Conservation (phyloP, 805 yeast genomes). For the Candida qinlingensis region DNA sequence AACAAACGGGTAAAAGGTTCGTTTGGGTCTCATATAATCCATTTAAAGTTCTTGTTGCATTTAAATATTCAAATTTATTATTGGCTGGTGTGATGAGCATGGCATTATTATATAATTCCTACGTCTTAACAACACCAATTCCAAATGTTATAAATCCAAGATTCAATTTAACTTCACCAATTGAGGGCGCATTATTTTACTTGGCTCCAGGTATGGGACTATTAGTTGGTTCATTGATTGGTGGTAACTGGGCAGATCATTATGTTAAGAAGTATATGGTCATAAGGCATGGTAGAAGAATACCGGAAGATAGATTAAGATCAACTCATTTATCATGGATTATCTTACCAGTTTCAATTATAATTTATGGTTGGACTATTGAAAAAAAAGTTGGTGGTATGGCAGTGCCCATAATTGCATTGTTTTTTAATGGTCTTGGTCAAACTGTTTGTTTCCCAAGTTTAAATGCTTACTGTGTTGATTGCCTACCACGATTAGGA, state of each 20-base stretch:
- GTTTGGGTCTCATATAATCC: slow-evolving; percentile 34
- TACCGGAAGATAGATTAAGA: slow-evolving; percentile 48
- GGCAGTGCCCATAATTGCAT: slow-evolving; percentile 44
- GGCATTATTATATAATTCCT: slow-evolving; percentile 44
- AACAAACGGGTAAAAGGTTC: background rate
- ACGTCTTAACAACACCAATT: slow-evolving; percentile 46
- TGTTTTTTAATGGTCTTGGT: slow-evolving; percentile 43
- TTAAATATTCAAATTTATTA: slow-evolving; percentile 36
- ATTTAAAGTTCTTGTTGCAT: slow-evolving; percentile 35
- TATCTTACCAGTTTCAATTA: slow-evolving; percentile 37
- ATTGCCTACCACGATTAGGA: slow-evolving; percentile 45
- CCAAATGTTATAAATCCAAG: slow-evolving; percentile 50
- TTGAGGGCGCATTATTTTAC: slow-evolving; percentile 47
- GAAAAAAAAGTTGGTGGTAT: slow-evolving; percentile 46
- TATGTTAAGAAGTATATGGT: slow-evolving; percentile 38
- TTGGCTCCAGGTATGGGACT: slow-evolving; percentile 52
- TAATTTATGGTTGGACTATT: slow-evolving; percentile 52
- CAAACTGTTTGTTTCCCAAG: slow-evolving; percentile 49
- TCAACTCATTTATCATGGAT: slow-evolving; percentile 35
- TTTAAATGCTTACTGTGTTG: slow-evolving; percentile 53
- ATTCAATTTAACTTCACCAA: slow-evolving; percentile 42
- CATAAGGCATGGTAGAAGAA: slow-evolving; percentile 32
- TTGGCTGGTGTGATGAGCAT: slow-evolving; percentile 22
- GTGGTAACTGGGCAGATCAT: slow-evolving; percentile 48
- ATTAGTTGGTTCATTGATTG: slow-evolving; percentile 41